Base-by-base conservation (phyloP, 208 protist genomes). In the Leishmania arabica region DNA sequence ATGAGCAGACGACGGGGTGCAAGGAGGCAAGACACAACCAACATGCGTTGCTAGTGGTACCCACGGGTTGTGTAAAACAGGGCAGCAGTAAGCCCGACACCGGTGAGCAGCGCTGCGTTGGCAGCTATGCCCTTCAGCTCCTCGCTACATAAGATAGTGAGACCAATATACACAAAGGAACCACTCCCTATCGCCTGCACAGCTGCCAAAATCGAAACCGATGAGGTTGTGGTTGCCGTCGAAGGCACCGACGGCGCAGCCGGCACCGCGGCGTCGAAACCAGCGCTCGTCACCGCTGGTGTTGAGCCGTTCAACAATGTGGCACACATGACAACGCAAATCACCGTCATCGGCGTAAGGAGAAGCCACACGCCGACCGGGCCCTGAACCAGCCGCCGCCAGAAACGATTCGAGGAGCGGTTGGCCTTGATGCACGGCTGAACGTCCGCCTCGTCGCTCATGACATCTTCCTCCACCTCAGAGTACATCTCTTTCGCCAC, bases 141-240 rank as follows among this genome's bases (percentile, higher is more conserved):
- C 83, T 96, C 93, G 15, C 85, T 74, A 7, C 78, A 54, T 47
- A 96, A 60, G 27, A 90, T 82, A 17, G 75, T 85, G 0, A 95
- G 75, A 0, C 83, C 89, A 15, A 93, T 87, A 77, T 90, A 95
- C 5, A 96, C 79, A 54, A 95, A 96, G 1, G 91, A 94, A 45
- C 93, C 93, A 73, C 86, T 91, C n/a, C 87, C 91, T 31, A 93
- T 58, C 9, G 89, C 86, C 71, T 93, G 89, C 40, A 88, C 79
- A 2, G 83, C 76, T 2, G 83, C 78, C 58, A 88, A 71, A 51
- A 65, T 75, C 21, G 82, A 82, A 27, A 86, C 78, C 27, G 78
- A 21, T 42, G 31, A 34, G 11, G 4, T 37, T 11, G 19, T 47
- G 3, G 21, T 7, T 15, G n/a, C 37, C 3, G 40, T 58, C 17